Evolutionary conservation across 148 eudicot species (phyloP), one percentile per base, ranked within the genome.

Genomic region (Limonium bicolor): DNA sequence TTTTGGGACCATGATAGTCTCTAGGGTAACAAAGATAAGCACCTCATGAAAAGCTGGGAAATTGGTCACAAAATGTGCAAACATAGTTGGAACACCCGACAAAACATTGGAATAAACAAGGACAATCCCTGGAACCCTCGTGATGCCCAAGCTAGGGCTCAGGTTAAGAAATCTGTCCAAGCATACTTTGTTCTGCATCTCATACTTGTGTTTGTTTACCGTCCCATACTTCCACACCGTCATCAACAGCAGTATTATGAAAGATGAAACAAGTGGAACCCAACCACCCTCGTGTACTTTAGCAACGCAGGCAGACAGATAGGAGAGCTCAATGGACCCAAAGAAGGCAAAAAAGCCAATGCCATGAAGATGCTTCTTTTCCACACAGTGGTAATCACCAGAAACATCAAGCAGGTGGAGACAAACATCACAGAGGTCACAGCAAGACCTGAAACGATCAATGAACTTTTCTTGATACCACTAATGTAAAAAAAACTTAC

Each of bases 321-420:
- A 67, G 1, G 52, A 25, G 22, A 58, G 34, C 39, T 72, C 77
- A 20, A 67, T 25, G 20, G 60, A 62, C 29, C 77, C 77, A 46
- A 72, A 72, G n/a, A 37, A 6, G 8, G 40, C 8, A 4, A 72
- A 6, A 72, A 72, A 20, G 23, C 2, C 4, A 38, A 2, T 10
- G 73, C 73, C 18, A 24, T 11, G 16, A 72, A 5, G 19, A 63
- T 27, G 25, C 48, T 35, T 19, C 33, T 54, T 34, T 60, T 63
- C 77, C 77, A 72, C 35, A 63, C 66, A 0, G 56, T 32, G n/a
- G 34, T 41, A 33, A 72, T 55, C 2, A 72, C 43, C 4, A 72
- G 77, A 43, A 59, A 66, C 77, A 72, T 72, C 54, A 72, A 53
- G 59, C 73, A 72, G 6, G 77, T 72, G 21, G 77, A 67, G 4